These are phyloP conservation scores for Suhomyces wounanorum DNA, from an alignment of 1,139 yeast genomes.

Conservation along the genomic window DNA sequence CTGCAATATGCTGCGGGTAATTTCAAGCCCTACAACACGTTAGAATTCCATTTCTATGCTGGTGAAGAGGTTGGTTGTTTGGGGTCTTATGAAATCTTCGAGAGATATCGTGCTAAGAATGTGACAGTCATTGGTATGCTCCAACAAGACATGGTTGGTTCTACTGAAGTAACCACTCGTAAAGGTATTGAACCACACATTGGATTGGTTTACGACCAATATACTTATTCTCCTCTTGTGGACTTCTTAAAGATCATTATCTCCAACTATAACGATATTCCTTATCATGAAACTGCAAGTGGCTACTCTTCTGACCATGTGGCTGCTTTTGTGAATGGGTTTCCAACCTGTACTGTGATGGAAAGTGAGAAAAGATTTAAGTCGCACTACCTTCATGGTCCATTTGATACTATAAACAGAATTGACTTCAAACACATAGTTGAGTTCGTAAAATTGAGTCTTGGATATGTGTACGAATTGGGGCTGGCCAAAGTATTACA, in stretches of 20 bases:
- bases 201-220: conserved; percentile 80
- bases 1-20: too few species aligned
- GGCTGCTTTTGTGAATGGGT: conserved; percentile 79
- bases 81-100: conserved; percentile 82
- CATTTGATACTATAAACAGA: conserved; percentile 78
- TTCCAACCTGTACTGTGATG: conserved; percentile 78
- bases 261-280: conserved; percentile 61
- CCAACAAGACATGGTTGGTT: conserved; percentile 97
- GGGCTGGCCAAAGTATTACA: conserved; percentile 26
- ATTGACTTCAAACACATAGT: conserved; percentile 47
- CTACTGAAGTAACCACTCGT: conserved; percentile 55
- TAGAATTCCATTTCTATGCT: conserved; percentile 90
- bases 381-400: conserved; percentile 73
- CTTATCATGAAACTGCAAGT: conserved; percentile 73
- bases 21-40: too few species aligned
- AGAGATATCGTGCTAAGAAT: conserved; percentile 48
- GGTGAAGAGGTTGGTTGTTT: conserved; percentile 94
- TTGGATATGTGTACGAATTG: conserved; percentile 72
- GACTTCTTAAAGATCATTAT: conserved; percentile 64
- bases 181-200: conserved; percentile 67
- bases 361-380: conserved; percentile 69
- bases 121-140: conserved; percentile 75
- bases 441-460: conserved; percentile 74
- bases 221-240: conserved; percentile 61
- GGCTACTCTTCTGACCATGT: conserved; percentile 96